Base-by-base conservation (phyloP, 495 filamentous ascomycete species). In the Apodospora peruviana region DNA sequence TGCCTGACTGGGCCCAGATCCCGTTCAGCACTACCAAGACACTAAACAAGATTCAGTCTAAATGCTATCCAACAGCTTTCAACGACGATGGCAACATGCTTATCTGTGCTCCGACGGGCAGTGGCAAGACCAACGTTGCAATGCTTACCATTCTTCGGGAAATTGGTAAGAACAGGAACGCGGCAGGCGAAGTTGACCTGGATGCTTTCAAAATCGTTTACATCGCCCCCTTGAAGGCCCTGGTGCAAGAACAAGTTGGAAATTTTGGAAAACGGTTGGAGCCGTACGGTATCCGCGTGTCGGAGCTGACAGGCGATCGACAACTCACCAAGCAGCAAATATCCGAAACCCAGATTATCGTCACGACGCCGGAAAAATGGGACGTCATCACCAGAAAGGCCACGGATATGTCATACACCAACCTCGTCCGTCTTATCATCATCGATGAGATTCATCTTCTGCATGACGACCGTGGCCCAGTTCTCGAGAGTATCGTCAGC, bases 291-390 rank as follows among this genome's bases (percentile, higher is more conserved):
- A 88, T 99, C 66, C 84, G 79, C 57, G 93, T 97, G 4, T 80
- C 91, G 5, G 93, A 99, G 64, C 73, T 99, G 49, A 97, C 93
- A 50, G 93, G 93, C 65, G 93, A 99, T 69, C 87, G 93, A 19
- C 94, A 97, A 61, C 89, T 99, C 65, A 97, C 93, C 29, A 99
- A 99, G 66, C 90, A 95, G 62, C 93, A 97, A 69, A 96, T 99
- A 50, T 81, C 89, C 21, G 94, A 99, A 56, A 97, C 93, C 5
- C 93, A 99, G 62, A 85, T 99, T 57, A 99, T 99, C 58, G 91
- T 99, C 38, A 99, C 93, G 2, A 99, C 93, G 0, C 93, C 93
- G 9, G 93, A 99, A 64, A 99, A 99, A 71, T 99, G 87, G 84
- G 93, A 99, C 70, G 94, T 99, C 48, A 96, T 99, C 57, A 99